phyloP scores from a whole-genome alignment of 306 rosid genomes.

The Vigna angularis region DNA sequence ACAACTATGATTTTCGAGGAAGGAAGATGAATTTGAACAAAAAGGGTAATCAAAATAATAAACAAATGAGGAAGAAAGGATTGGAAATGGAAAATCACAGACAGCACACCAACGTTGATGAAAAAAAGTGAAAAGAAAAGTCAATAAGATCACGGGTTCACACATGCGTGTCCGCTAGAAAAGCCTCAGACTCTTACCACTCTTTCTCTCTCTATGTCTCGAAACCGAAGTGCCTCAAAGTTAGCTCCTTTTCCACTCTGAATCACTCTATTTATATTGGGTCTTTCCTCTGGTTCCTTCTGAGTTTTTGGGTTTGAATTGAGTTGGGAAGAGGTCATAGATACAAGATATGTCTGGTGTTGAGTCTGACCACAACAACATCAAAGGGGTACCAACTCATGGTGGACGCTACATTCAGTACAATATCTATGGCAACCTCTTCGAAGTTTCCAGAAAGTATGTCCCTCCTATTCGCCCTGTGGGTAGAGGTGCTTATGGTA shows the following conservation, averaged over 20 bases:
- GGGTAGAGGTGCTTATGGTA: conserved; percentile 96
- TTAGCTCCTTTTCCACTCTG: conserved; percentile 26
- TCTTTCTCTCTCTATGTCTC: not conserved
- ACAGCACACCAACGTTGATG: conserved; percentile 46
- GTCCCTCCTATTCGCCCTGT: conserved; percentile 94
- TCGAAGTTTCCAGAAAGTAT: conserved; percentile 89
- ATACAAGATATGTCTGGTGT: conserved; percentile 45
- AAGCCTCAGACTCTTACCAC: conserved; percentile 33
- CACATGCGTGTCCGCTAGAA: conserved; percentile 47
- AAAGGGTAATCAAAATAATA: not conserved
- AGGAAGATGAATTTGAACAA: not conserved
- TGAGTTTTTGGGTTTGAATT: conserved; percentile 13
- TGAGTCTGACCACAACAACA: conserved; percentile 53
- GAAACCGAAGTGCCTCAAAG: conserved; percentile 41
- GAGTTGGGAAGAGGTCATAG: not conserved
- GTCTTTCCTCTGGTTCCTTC: conserved; percentile 38
- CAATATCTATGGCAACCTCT: conserved; percentile 87
- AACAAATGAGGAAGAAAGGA: not conserved
- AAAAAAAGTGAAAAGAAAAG: conserved; percentile 38
- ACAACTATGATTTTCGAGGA: not conserved
- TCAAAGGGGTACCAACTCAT: conserved; percentile 72
- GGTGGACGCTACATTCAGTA: conserved; percentile 85
- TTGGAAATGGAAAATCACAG: conserved; percentile 38
- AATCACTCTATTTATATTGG: conserved; percentile 43
- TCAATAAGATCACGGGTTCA: conserved; percentile 60